phyloP scores from a whole-genome alignment of 1,284 basidiomycete genomes.

The Ustilago hordei region DNA sequence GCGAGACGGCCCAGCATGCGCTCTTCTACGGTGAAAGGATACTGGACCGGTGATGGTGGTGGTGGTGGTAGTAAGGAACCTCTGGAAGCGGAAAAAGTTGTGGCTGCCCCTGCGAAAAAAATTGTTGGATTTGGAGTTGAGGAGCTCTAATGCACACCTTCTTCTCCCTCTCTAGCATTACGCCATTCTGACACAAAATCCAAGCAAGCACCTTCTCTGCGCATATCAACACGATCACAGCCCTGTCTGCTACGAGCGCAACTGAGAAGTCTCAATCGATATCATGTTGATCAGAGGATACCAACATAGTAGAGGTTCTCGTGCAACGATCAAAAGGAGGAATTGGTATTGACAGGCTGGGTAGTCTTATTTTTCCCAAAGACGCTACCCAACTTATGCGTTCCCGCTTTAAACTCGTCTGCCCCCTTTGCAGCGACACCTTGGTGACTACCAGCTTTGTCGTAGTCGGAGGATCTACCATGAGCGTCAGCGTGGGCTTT shows the following conservation, averaged over 20 bases:
- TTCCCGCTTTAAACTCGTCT: slow-evolving; percentile 35
- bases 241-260: no score
- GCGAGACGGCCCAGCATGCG: slow-evolving; percentile 27
- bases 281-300: not conserved
- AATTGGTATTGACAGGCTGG: not conserved
- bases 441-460: slow-evolving; percentile 17
- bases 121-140: slow-evolving; percentile 41
- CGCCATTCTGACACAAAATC: no score
- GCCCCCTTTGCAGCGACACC: slow-evolving; percentile 32
- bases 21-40: slow-evolving; percentile 40
- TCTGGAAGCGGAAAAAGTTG: slow-evolving; percentile 27
- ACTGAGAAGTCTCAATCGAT: not conserved
- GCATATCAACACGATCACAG: not conserved
- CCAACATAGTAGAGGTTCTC: not conserved
- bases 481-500: not conserved
- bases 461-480: slow-evolving; percentile 31
- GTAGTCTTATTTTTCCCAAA: slow-evolving; percentile 10
- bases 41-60: slow-evolving; percentile 17
- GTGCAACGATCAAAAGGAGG: not conserved
- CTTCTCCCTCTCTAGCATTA: not conserved
- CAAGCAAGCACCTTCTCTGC: not conserved
- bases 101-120: slow-evolving; percentile 25
- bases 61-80: slow-evolving; percentile 14
- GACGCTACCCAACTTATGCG: slow-evolving; percentile 14
- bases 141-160: slow-evolving; percentile 7